Base-by-base conservation (phyloP, 768 basidiomycete genomes). In the Suillus luteus region DNA sequence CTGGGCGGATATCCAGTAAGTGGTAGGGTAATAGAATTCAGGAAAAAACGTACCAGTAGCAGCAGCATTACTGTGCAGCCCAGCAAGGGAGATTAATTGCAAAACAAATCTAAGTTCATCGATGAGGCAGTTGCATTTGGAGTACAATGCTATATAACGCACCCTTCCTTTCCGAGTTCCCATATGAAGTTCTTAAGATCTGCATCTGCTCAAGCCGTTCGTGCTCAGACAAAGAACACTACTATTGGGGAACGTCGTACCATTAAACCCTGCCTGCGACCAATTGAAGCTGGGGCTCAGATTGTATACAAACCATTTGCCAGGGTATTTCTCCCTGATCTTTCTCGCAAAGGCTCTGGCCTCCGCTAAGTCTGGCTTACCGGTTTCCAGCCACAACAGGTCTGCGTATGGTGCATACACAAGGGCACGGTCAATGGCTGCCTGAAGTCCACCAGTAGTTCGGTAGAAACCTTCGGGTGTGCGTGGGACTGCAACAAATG, bases 231-330 rank as follows among this genome's bases (percentile, higher is more conserved):
- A 60, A 62, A 61, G 38, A 40, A 40, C 2, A 8, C 37, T 48
- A 24, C 44, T 24, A 43, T 27, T n/a, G 38, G 17, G 33, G 8
- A 10, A 54, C 62, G 51, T 71, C 76, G 61, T 55, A 87, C 88
- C 86, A 51, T 84, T 83, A 75, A 91, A 96, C 15, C 93, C 93
- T 69, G 90, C 87, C 31, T 81, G 83, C n/a, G 86, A 79, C 95
- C 94, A 96, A 74, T 96, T 95, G 81, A 96, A 96, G 71, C 92
- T 93, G 5, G 95, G 95, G 70, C 93, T 95, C 63, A 97, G 78
- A 73, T 96, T 97, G 73, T 96, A 97, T 24, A 96, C 94, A 68
- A 97, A 86, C 87, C 86, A 89, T 70, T 89, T 92, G 66, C 63
- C 63, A 46, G 94, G 93, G 70, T 85, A 85, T 71, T 82, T 81